Evolutionary conservation across 2,329 filamentous ascomycete species (phyloP), one percentile per base, ranked within the genome.

Genomic region (Trichoderma polysporum): DNA sequence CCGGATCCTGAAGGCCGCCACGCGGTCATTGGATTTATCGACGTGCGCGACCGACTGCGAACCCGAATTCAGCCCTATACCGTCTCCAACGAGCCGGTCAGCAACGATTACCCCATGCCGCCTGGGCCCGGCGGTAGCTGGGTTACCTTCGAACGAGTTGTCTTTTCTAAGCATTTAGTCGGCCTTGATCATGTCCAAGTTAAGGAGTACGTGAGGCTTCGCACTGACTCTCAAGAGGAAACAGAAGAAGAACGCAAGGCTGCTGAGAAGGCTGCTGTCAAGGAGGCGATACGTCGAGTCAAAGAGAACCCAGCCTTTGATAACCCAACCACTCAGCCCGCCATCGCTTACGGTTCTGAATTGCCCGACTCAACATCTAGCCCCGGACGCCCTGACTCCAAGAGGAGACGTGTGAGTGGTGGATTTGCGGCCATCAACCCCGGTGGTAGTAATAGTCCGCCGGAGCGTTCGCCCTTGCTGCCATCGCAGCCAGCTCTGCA

Each of bases 181-280:
- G 82, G 82, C 2, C 76, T 88, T 4, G 83, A 86, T 60, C 83
- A 88, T 56, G 81, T 84, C 31, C 82, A 87, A 35, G 76, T 90
- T 35, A 89, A 89, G 71, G 87, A 89, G 71, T 90, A 86, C 66
- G 86, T 89, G 58, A 85, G 85, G 69, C 76, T 88, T 29, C 82
- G 85, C 5, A 75, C 78, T 1, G 82, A 83, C 2, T 67, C 68
- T 1, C 70, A 70, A 0, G 60, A 63, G 6, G 77, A 79, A 7
- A 78, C 75, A 0, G 78, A 81, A 4, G 77, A 79, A 17, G 79
- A 82, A 22, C 75, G 76, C 13, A 72, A 74, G 12, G 76, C 70
- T 6, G 78, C 78, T 17, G 81, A 86, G 53, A 71, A 73, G 10
- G 77, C 73, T 1, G 84, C 85, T 1, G 80, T 83, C 3, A 75